Percentiles rank a stretch among this genome's conserved stretches.
Conservation (phyloP, 352 stramenopile genomes). For the Peronospora belbahrii region DNA sequence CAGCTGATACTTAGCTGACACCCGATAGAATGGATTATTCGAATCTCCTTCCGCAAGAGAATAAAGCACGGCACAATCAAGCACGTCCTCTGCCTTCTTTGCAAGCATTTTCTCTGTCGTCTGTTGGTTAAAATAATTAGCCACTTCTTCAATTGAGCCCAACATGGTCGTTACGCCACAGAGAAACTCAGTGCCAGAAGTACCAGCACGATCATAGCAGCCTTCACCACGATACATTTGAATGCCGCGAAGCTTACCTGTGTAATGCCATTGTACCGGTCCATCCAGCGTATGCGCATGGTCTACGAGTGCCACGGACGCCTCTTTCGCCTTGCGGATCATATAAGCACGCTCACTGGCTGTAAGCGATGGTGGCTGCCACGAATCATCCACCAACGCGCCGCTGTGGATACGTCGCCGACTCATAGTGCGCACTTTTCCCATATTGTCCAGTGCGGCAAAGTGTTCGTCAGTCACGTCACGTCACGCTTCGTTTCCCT, state of each 20-base stretch:
- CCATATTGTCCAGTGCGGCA: conserved; percentile 13
- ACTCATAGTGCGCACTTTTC: conserved; percentile 14
- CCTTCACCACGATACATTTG: conserved; percentile 78
- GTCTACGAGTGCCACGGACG: conserved; percentile 56
- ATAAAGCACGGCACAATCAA: conserved; percentile 65
- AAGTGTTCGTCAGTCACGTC: conserved; percentile 8
- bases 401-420: conserved; percentile 14
- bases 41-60: conserved; percentile 35
- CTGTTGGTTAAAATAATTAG: conserved; percentile 56
- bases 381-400: conserved; percentile 1
- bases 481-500: conserved; percentile 7
- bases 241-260: conserved; percentile 61
- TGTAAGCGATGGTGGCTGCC: conserved; percentile 27
- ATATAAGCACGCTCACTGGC: conserved; percentile 47
- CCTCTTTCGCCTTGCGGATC: conserved; percentile 60
- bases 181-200: conserved; percentile 47
- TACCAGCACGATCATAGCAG: conserved; percentile 27
- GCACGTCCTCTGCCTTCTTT: conserved; percentile 55
- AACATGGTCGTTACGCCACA: conserved; percentile 75
- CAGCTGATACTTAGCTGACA: conserved; percentile 64
- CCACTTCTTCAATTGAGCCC: conserved; percentile 57
- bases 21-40: conserved; percentile 51
- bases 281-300: conserved; percentile 67
- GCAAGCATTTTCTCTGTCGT: conserved; percentile 50
- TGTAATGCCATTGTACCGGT: conserved; percentile 70